These are phyloP conservation scores for Phymatotrichopsis omnivora DNA, from an alignment of 2,329 filamentous ascomycete species.

Conservation along the genomic window DNA sequence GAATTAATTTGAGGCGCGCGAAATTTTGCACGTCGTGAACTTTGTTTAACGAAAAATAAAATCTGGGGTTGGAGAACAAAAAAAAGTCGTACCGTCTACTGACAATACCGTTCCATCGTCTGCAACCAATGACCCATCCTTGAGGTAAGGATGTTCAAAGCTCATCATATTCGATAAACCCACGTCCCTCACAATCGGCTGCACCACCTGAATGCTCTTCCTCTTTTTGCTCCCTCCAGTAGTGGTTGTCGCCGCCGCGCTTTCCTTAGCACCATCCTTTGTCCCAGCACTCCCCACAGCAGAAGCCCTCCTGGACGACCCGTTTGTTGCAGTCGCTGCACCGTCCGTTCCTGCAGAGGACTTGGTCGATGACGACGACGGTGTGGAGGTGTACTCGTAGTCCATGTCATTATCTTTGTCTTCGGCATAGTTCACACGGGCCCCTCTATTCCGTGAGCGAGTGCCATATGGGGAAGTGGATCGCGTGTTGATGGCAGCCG, in stretches of 20 bases:
- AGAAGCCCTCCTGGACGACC: conserved; percentile 25
- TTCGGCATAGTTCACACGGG: conserved; percentile 89
- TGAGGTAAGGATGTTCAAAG: conserved; percentile 50
- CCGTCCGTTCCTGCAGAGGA: conserved; percentile 21
- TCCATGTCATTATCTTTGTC: conserved; percentile 85
- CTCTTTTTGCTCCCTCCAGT: conserved; percentile 24
- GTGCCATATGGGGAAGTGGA: conserved; percentile 72
- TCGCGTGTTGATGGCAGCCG: conserved; percentile 35
- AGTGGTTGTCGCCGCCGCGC: conserved; percentile 21
- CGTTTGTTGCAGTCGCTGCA: conserved; percentile 28
- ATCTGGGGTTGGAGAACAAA: conserved; percentile 7
- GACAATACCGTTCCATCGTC: conserved; percentile 80
- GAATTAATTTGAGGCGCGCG: too few relatives aligned
- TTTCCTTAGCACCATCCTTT: conserved; percentile 34
- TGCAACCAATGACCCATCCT: conserved; percentile 68
- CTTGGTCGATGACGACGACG: conserved; percentile 35
- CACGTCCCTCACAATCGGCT: conserved; percentile 24
- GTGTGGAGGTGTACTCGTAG: conserved; percentile 54
- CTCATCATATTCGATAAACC: conserved; percentile 28
- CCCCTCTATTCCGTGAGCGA: conserved; percentile 78
- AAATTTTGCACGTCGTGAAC: too few relatives aligned
- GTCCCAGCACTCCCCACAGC: conserved; percentile 22
- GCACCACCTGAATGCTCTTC: conserved; percentile 23
- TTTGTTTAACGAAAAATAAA: conserved; percentile 8
- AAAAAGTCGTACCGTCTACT: conserved; percentile 63